Evolutionary conservation across 2,329 filamentous ascomycete genomes (phyloP), one percentile per base, ranked within the genome.

Genomic region (Didymella sp.): DNA sequence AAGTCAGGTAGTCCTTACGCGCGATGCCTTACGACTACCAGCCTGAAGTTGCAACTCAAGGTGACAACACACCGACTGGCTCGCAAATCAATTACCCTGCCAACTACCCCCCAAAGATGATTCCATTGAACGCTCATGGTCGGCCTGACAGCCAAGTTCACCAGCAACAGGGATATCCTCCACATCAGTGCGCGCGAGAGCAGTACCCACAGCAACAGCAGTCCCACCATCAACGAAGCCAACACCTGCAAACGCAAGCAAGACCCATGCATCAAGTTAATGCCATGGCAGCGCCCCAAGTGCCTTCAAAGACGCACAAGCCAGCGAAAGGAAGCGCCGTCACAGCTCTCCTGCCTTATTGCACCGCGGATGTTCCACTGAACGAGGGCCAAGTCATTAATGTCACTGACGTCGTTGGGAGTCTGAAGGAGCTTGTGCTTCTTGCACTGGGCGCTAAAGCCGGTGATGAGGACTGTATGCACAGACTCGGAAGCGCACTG

Each of bases 381-480:
- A 61, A 31, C 30, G 48, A 68, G 33, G 58, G 61, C 15, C 69
- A 73, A 58, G 61, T 72, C 38, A 67, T 74, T 19, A 61, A 51
- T 2, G 45, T 76, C 31, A 76, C 69, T 28, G 75, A 76, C 33
- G 51, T 73, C 3, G 73, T 63, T 6, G 72, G 69, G 0, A 74
- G 64, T 41, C 48, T 76, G 35, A 62, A 52, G 25, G 75, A 76
- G 47, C 51, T 76, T n/a, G 68, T 67, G 7, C 33, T 71, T 5
- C 56, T 74, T 17, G 68, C 71, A 2, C 53, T 74, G 37, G 28
- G 58, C 3, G 70, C 69, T 19, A 44, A 49, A 9, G 51, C 59
- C 8, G 68, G 70, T 27, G 62, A 62, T 17, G 24, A 41, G 13
- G 43, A 51, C 6, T 50, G 56, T 40, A 46, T 51, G 24, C 52